Evolutionary conservation across 2,329 filamentous ascomycete genomes (phyloP), one percentile per base, ranked within the genome.

Genomic region (Moelleriella libera): DNA sequence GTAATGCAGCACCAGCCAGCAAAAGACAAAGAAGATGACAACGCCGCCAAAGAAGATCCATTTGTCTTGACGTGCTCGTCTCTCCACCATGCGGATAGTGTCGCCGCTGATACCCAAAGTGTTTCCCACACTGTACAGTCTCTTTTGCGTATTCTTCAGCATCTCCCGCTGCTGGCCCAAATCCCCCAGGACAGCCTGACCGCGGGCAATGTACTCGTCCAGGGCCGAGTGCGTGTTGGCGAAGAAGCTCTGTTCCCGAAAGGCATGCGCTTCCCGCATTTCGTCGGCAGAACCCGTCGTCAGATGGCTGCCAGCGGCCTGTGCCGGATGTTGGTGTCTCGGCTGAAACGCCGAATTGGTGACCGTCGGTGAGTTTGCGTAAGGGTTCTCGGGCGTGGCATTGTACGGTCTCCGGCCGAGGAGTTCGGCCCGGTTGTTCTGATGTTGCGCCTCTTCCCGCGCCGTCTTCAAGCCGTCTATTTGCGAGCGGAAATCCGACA

Each of bases 21-120:
- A 95, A 62, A 98, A 98, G 39, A 77, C 60, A 58, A 97, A 85
- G 64, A 98, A 98, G 37, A 92, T 66, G 5, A 94, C 66, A 3
- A 90, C 88, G 0, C 92, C 88, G 0, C 71, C 84, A 75, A 85
- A 85, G 63, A 98, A 98, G 37, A 98, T 94, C 88, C 89, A 97
- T 68, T 96, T 97, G 63, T 98, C 92, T 70, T 97, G 85, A 63
- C 81, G 85, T 45, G 92, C 88, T 52, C 92, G 75, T 55, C 92
- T 70, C 68, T 97, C 90, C 41, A 98, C 84, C 88, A 92, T 97
- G 44, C 92, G 81, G 54, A 98, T 98, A 2, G 92, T 98, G 62
- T 97, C 90, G 21, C 90, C 89, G 59, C 85, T 94, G 50, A 98
- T 78, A 0, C 92, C 92, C 44, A 98, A 68, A 28, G 92, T 97